A percentile compares a stretch with the other conserved stretches of the same genome.
These are phyloP conservation scores for Apiotrichum porosum DNA, from an alignment of 1,284 basidiomycete genomes.

Conservation along the genomic window DNA sequence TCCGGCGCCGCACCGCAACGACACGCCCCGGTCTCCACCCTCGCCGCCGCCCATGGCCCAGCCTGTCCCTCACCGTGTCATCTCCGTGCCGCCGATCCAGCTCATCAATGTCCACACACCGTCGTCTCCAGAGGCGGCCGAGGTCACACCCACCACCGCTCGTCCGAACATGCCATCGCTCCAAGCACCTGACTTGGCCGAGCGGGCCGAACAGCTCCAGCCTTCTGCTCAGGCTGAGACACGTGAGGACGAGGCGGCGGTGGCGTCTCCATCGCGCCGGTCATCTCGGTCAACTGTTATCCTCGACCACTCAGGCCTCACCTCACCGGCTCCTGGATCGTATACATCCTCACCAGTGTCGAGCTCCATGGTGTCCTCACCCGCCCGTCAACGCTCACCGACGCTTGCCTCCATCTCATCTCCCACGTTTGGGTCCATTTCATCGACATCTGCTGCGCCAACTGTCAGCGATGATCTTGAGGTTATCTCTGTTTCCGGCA, in stretches of 20 bases:
- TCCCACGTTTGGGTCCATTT: not conserved
- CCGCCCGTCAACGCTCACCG: not conserved
- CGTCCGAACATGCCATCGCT: too few species aligned
- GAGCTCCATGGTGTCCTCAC: constrained; percentile 2
- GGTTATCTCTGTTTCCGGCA: constrained; percentile 9
- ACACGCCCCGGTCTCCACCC: not conserved
- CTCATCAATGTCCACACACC: too few species aligned
- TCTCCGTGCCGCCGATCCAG: too few species aligned
- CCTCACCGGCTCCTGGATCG: not conserved
- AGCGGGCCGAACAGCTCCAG: too few species aligned
- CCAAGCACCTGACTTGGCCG: too few species aligned
- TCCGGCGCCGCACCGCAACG: not conserved
- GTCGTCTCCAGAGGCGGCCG: too few species aligned
- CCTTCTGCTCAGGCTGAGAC: too few species aligned
- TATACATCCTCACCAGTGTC: not conserved
- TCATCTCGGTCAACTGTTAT: not conserved
- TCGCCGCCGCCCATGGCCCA: too few species aligned
- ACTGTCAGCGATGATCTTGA: constrained; percentile 8
- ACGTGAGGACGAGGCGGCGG: not conserved
- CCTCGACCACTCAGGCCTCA: not conserved
- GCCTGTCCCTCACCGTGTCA: too few species aligned
- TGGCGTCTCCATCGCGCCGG: too few species aligned
- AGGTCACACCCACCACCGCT: too few species aligned
- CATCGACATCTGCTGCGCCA: not conserved
- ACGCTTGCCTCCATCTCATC: not conserved